Evolutionary conservation across 2,329 filamentous ascomycete species (phyloP), one percentile per base, ranked within the genome.

Genomic region (Fusarium aywerte): DNA sequence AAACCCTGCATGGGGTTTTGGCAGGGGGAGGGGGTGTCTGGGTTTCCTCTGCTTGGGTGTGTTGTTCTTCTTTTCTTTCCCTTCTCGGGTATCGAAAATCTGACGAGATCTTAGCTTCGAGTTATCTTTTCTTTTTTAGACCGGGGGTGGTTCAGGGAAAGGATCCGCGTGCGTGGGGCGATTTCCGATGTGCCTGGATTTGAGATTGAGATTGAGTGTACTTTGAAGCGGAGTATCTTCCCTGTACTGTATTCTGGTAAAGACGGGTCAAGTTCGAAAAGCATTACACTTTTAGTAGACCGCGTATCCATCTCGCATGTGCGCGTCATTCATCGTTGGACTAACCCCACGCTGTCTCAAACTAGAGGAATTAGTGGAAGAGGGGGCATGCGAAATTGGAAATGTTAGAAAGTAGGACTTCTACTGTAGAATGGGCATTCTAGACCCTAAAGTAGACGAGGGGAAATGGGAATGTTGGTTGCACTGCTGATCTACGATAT

Each of bases 181-280:
- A 47, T 51, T 63, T 60, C 27, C 27, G 21, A 43, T 25, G 65
- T 68, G 33, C 65, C 65, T 68, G 67, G 49, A 68, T 67, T 63
- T 54, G 9, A 36, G 27, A 27, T 27, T 42, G 23, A 5, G 3
- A 16, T 9, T 5, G 3, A 33, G 38, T 33, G 45, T n/a, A 23
- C 45, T 36, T 27, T 18, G 8, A 21, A 35, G 31, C 36, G 20
- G 36, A 39, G 36, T 21, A 27, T 3, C 4, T n/a, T 7, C 3
- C 2, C 9, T 33, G 21, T 35, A 64, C 43, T 62, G 58, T 62
- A 63, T 63, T 63, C 33, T 64, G 51, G 58, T 58, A 58, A 58
- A 64, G 44, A 64, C 32, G 36, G 52, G 21, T 38, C 20, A 48
- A 53, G 7, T 54, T 45, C 54, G 4, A 27, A 29, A 7, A 27